Conservation (phyloP, 306 rosid species). For the Amphicarpaea edgeworthii region DNA sequence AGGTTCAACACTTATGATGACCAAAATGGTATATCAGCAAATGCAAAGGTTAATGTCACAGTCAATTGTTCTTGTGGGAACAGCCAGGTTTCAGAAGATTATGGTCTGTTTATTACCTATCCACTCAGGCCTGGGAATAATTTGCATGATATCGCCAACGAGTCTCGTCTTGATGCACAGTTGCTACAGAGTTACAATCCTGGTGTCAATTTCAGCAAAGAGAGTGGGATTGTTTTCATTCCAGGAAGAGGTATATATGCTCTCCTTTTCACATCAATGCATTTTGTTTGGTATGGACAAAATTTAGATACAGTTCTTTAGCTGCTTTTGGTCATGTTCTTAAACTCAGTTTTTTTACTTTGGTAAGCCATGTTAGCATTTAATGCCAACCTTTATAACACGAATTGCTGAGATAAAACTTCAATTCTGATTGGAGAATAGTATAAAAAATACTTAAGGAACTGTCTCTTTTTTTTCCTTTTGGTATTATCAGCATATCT, state of each 20-base stretch:
- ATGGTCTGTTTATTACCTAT: conserved; percentile 76
- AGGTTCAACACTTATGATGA: conserved; percentile 51
- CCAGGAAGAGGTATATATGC: conserved; percentile 77
- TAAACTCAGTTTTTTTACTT: neutral
- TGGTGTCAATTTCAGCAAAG: conserved; percentile 61
- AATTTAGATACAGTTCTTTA: neutral
- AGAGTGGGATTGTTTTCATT: conserved; percentile 58
- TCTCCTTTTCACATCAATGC: neutral
- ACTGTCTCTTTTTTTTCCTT: neutral
- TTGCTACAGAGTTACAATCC: conserved; percentile 52
- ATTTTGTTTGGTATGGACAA: neutral
- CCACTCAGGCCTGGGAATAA: conserved; percentile 57
- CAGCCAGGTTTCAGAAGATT: conserved; percentile 55
- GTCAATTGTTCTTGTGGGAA: conserved; percentile 79
- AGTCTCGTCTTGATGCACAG: conserved; percentile 36
- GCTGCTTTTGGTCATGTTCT: neutral
- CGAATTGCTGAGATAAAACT: neutral
- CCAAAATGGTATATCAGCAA: conserved; percentile 32
- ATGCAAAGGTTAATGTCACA: conserved; percentile 52
- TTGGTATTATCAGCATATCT: neutral
- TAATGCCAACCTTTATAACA: neutral
- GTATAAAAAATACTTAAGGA: neutral
- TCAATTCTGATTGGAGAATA: neutral
- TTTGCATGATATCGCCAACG: conserved; percentile 38
- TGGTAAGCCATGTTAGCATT: neutral